phyloP scores from a whole-genome alignment of 129 eudicot species.

The Saposhnikovia divaricata region DNA sequence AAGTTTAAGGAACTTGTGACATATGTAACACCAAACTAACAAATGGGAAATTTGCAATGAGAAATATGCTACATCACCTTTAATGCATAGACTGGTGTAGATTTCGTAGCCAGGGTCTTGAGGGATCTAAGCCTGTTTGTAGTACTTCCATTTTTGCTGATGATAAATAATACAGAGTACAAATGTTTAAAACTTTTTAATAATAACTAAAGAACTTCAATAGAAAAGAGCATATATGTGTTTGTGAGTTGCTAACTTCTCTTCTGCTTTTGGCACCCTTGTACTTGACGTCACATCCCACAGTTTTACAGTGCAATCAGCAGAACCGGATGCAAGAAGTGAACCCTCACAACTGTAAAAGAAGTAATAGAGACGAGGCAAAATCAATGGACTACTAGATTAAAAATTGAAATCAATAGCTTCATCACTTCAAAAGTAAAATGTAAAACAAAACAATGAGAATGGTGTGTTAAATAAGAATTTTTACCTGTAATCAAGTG shows the following conservation, averaged over 20 bases:
- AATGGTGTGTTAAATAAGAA: background rate
- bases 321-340: slow-evolving; percentile 99
- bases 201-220: background rate
- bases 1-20: background rate
- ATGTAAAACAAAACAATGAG: background rate
- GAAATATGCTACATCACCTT: slow-evolving; percentile 29
- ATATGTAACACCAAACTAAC: background rate
- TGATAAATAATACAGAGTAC: background rate
- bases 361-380: background rate
- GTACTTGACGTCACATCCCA: slow-evolving; percentile 92
- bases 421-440: background rate
- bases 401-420: background rate
- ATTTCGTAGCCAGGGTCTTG: slow-evolving; percentile 86
- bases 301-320: slow-evolving; percentile 92
- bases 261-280: slow-evolving; percentile 52
- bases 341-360: slow-evolving; percentile 90
- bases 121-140: slow-evolving; percentile 84
- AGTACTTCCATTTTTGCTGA: slow-evolving; percentile 62
- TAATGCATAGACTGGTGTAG: slow-evolving; percentile 83
- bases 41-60: background rate
- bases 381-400: background rate
- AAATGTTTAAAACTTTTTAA: slow-evolving; percentile 9
- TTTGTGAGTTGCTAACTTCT: slow-evolving; percentile 40
- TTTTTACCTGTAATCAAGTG: slow-evolving; percentile 76
- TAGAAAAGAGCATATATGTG: background rate